Evolutionary conservation across 352 stramenopile genomes (phyloP).

Genomic region (Phytophthora podocarpi): DNA sequence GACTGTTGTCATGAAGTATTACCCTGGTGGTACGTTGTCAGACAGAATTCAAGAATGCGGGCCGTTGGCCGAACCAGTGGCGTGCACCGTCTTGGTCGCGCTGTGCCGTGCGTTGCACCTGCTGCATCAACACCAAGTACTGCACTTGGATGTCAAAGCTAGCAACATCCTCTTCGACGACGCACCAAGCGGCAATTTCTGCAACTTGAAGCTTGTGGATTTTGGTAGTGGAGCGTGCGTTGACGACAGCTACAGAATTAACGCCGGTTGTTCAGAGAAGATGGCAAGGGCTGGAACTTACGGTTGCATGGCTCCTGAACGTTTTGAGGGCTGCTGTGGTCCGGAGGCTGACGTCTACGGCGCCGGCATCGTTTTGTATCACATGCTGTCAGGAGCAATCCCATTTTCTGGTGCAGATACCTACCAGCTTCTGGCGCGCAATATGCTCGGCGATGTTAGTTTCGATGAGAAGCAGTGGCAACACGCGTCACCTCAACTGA

Average conservation of each 20-base stretch:
- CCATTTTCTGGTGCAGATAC: slow-evolving; percentile 48
- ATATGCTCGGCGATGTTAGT: slow-evolving; percentile 60
- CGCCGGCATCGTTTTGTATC: slow-evolving; percentile 61
- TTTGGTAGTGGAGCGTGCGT: slow-evolving; percentile 55
- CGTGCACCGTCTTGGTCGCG: slow-evolving; percentile 44
- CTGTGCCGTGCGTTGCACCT: slow-evolving; percentile 55
- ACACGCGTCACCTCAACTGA: slow-evolving; percentile 40
- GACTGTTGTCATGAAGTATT: slow-evolving; percentile 74
- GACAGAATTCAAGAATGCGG: slow-evolving; percentile 50
- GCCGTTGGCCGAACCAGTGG: slow-evolving; percentile 36
- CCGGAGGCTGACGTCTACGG: slow-evolving; percentile 68
- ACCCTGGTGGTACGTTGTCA: slow-evolving; percentile 53
- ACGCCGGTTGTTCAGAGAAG: slow-evolving; percentile 9
- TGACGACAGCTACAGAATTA: slow-evolving; percentile 5
- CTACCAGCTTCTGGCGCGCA: slow-evolving; percentile 65
- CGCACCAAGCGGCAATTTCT: slow-evolving; percentile 35
- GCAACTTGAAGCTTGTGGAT: slow-evolving; percentile 70
- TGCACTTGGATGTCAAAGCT: slow-evolving; percentile 73
- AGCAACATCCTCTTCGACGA: slow-evolving; percentile 71
- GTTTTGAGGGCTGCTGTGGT: slow-evolving; percentile 54
- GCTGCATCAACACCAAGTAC: slow-evolving; percentile 54
- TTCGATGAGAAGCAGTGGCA: slow-evolving; percentile 49
- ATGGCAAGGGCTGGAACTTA: slow-evolving; percentile 43
- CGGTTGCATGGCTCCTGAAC: slow-evolving; percentile 71
- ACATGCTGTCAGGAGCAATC: slow-evolving; percentile 60